Percentiles rank a stretch among this genome's conserved stretches.
Evolutionary conservation across 2,329 filamentous ascomycete species (phyloP).

Genomic region (Cercospora janseana): DNA sequence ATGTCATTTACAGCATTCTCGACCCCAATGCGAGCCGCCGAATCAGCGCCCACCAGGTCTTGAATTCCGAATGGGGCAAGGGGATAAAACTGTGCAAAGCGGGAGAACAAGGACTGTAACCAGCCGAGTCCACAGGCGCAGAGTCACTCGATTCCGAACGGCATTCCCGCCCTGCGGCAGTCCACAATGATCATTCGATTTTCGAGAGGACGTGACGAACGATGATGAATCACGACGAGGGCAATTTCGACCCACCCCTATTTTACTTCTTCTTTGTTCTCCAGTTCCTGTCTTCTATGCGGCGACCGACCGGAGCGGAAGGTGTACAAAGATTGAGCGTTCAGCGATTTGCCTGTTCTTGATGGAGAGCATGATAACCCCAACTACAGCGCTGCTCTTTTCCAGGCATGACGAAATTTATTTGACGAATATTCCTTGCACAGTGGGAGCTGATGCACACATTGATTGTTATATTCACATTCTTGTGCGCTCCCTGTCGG

Average conservation of each 20-base stretch:
- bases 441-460: not conserved
- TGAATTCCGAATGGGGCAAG: conserved; percentile 97
- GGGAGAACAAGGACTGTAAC: conserved; percentile 87
- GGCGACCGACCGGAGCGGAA: not conserved
- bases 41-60: conserved; percentile 91
- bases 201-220: conserved; percentile 4
- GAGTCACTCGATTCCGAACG: conserved; percentile 14
- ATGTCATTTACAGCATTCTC: conserved; percentile 97
- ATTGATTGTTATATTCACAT: not conserved
- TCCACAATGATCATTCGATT: conserved; percentile 8
- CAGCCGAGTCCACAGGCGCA: conserved; percentile 27
- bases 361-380: conserved; percentile 12
- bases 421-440: too few relatives aligned
- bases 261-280: not conserved
- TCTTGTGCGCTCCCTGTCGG: too few relatives aligned
- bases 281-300: conserved; percentile 1
- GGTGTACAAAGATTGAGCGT: conserved; percentile 15
- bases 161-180: conserved; percentile 20
- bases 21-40: conserved; percentile 90
- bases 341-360: conserved; percentile 20
- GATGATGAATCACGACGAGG: too few relatives aligned
- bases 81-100: conserved; percentile 97
- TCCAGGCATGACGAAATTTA: conserved; percentile 6
- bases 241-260: not conserved
- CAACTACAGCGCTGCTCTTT: conserved; percentile 10